Percentiles rank a stretch among this genome's conserved stretches.
Conservation (phyloP, 768 basidiomycete species). For the Ramaria rubella region DNA sequence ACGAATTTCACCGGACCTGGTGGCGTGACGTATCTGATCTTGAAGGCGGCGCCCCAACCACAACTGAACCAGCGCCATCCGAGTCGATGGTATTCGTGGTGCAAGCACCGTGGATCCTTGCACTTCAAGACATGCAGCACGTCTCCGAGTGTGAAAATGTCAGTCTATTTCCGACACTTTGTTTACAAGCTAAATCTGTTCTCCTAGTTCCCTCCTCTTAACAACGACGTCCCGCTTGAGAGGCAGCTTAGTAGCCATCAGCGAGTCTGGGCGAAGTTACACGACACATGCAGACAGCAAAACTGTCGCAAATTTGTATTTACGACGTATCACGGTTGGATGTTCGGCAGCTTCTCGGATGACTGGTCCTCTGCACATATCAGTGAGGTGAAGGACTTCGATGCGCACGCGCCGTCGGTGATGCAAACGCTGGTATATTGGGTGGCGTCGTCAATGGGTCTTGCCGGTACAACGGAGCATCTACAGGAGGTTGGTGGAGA, state of each 20-base stretch:
- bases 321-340: slow-evolving; percentile 39
- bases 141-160: slow-evolving; percentile 21
- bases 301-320: slow-evolving; percentile 35
- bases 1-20: neutral
- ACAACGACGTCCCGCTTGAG: neutral
- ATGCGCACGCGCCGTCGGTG: slow-evolving; percentile 16
- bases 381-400: slow-evolving; percentile 13
- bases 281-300: slow-evolving; percentile 30
- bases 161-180: neutral
- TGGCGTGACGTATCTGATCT: neutral
- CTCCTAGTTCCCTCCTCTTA: neutral
- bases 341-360: slow-evolving; percentile 36
- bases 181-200: neutral
- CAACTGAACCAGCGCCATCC: slow-evolving; percentile 1
- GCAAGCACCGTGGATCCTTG: slow-evolving; percentile 36
- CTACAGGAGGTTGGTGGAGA: neutral
- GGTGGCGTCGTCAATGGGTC: slow-evolving; percentile 19
- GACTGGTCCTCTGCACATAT: slow-evolving; percentile 21
- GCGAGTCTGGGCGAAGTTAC: slow-evolving; percentile 24
- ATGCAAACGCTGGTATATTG: slow-evolving; percentile 23
- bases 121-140: slow-evolving; percentile 27
- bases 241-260: slow-evolving; percentile 7
- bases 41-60: neutral
- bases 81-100: slow-evolving; percentile 27
- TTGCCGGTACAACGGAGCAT: slow-evolving; percentile 3